A percentile compares a stretch with the other conserved stretches of the same genome.
phyloP scores from a whole-genome alignment of 208 protist genomes.

The Angomonas ambiguus region DNA sequence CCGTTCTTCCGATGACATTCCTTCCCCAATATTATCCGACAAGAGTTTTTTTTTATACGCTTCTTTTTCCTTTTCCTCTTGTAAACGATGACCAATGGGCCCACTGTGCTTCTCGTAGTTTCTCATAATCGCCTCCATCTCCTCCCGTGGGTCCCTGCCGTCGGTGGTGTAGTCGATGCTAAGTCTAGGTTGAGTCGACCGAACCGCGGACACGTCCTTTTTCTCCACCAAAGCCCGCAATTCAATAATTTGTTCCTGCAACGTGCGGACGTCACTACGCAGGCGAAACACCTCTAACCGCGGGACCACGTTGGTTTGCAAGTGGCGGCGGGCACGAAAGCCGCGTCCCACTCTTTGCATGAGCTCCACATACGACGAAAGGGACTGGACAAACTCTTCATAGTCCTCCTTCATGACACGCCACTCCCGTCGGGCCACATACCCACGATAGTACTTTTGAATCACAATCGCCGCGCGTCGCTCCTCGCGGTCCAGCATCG shows the following conservation, averaged over 20 bases:
- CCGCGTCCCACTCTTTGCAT: constrained; percentile 48
- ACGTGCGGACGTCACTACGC: constrained; percentile 24
- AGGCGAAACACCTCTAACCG: constrained; percentile 17
- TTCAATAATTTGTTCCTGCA: constrained; percentile 31
- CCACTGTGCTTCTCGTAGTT: constrained; percentile 15
- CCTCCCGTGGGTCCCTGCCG: constrained; percentile 30
- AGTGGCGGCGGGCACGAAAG: constrained; percentile 14
- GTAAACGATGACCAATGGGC: background rate
- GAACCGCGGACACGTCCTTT: constrained; percentile 4
- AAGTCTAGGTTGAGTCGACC: background rate
- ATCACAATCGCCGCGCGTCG: constrained; percentile 60
- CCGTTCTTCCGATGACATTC: background rate
- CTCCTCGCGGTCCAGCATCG: constrained; percentile 39
- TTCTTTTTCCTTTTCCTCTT: background rate
- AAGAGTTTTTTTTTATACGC: background rate
- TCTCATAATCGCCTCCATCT: constrained; percentile 46
- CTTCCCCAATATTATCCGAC: background rate
- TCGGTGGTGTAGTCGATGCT: background rate
- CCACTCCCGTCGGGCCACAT: constrained; percentile 47
- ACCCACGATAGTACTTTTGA: constrained; percentile 73
- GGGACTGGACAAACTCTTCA: constrained; percentile 38
- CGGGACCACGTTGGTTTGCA: constrained; percentile 10
- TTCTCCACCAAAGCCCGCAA: constrained; percentile 34
- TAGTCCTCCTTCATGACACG: constrained; percentile 32
- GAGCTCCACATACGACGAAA: constrained; percentile 26